phyloP scores from a whole-genome alignment of 2,329 filamentous ascomycete genomes.

The Alternaria triticina region DNA sequence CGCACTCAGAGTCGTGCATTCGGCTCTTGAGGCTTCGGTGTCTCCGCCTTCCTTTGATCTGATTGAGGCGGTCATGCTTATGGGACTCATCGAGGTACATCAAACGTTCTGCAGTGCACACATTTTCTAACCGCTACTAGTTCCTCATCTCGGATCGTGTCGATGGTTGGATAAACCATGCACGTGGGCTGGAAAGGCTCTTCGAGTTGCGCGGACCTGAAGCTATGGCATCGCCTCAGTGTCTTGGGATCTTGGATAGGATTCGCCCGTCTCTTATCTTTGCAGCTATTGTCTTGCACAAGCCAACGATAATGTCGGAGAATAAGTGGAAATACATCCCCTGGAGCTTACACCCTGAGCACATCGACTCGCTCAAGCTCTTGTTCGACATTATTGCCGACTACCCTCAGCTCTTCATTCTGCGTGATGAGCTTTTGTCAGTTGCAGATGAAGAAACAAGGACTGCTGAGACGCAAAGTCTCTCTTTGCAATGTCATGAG shows the following conservation, averaged over 20 bases:
- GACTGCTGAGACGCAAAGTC: not conserved
- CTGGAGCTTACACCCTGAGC: not conserved
- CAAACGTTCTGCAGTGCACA: not conserved
- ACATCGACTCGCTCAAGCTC: not conserved
- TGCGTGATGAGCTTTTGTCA: not conserved
- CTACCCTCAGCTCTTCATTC: not conserved
- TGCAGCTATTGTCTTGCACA: not conserved
- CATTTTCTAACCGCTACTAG: not conserved
- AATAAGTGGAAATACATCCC: not conserved
- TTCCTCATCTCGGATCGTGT: not conserved
- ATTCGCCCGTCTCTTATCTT: not conserved
- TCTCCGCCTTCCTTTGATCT: not conserved
- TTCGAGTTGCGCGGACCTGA: not conserved
- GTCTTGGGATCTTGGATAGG: not conserved
- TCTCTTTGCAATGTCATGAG: not conserved
- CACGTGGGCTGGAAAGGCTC: not conserved
- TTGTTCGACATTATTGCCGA: conserved; percentile 4
- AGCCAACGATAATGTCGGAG: not conserved
- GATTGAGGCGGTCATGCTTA: not conserved
- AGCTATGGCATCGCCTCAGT: not conserved
- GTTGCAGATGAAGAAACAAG: not conserved
- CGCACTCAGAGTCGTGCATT: not conserved
- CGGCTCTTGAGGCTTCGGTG: not conserved
- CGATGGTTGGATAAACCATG: conserved; percentile 5
- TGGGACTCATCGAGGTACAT: not conserved